phyloP scores from a whole-genome alignment of 495 filamentous ascomycete genomes.

The Penicillium silybi region DNA sequence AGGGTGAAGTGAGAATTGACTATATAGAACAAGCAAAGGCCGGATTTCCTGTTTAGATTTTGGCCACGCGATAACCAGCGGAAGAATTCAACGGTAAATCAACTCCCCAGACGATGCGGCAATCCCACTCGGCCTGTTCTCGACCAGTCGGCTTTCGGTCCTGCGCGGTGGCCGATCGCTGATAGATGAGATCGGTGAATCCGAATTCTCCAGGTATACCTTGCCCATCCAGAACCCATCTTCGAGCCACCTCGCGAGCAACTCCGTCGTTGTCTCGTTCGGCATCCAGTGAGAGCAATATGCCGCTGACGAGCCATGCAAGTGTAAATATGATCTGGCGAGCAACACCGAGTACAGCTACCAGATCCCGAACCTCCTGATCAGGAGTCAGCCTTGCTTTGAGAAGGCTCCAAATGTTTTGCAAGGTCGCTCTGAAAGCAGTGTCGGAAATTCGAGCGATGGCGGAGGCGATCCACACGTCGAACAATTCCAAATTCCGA shows the following conservation, averaged over 20 bases:
- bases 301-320: slow-evolving; percentile 29
- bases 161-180: neutral
- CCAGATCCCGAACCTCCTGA: neutral
- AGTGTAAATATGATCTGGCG: slow-evolving; percentile 32
- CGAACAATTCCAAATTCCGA: slow-evolving; percentile 32
- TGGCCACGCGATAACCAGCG: slow-evolving; percentile 23
- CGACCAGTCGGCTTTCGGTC: neutral
- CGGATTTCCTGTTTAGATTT: neutral
- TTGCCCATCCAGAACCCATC: slow-evolving; percentile 32
- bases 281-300: slow-evolving; percentile 30
- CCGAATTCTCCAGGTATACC: slow-evolving; percentile 31
- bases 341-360: slow-evolving; percentile 17
- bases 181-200: slow-evolving; percentile 28
- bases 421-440: slow-evolving; percentile 6
- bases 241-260: slow-evolving; percentile 27
- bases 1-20: too few species aligned
- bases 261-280: slow-evolving; percentile 28
- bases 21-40: too few species aligned
- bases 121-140: slow-evolving; percentile 22
- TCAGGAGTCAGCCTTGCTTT: slow-evolving; percentile 2
- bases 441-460: slow-evolving; percentile 3
- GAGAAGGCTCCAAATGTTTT: slow-evolving; percentile 11
- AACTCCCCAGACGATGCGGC: slow-evolving; percentile 30
- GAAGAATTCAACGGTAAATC: slow-evolving; percentile 25
- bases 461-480: slow-evolving; percentile 35